Evolutionary conservation across 441 rosid species (phyloP).

Genomic region (Adansonia grandidieri): DNA sequence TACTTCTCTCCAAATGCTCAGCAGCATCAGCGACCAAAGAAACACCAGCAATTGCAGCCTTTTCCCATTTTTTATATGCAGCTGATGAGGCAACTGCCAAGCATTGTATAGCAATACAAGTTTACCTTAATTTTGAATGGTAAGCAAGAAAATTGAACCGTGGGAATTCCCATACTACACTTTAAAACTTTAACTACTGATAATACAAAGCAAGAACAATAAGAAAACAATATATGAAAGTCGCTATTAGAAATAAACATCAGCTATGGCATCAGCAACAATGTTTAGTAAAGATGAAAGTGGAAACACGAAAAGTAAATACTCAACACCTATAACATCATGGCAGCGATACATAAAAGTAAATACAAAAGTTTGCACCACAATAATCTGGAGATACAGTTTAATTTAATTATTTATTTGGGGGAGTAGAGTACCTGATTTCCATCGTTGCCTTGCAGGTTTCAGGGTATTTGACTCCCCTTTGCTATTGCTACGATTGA

Average conservation of each 20-base stretch:
- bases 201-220: neutral
- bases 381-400: neutral
- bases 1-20: conserved; percentile 85
- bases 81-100: conserved; percentile 54
- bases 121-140: neutral
- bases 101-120: conserved; percentile 19
- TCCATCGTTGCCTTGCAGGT: conserved; percentile 79
- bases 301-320: neutral
- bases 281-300: conserved; percentile 4
- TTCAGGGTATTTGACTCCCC: conserved; percentile 63
- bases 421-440: conserved; percentile 56
- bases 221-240: neutral
- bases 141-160: neutral
- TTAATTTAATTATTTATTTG: neutral
- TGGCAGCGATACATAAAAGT: neutral
- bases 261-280: conserved; percentile 4
- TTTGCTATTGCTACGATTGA: conserved; percentile 55
- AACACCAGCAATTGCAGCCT: conserved; percentile 98
- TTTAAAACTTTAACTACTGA: neutral
- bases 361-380: conserved; percentile 29
- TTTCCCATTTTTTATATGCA: conserved; percentile 94
- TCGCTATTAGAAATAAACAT: neutral
- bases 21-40: conserved; percentile 99
- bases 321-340: neutral
- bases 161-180: neutral